Base-by-base conservation (phyloP, 306 rosid species). In the Senna siamea region DNA sequence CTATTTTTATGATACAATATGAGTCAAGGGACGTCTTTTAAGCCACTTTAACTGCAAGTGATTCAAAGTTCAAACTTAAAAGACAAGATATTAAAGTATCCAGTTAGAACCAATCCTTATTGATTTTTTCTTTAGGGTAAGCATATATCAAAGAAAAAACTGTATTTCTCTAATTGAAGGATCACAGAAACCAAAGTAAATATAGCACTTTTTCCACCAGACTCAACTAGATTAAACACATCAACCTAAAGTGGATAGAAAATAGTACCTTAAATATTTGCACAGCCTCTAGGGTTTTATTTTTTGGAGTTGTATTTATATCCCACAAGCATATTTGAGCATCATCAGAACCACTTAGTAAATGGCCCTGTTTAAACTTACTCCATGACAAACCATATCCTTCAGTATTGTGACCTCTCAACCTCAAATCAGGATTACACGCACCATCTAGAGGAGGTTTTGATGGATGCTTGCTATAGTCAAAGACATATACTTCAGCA, bases 301-400 rank as follows among this genome's bases (percentile, higher is more conserved):
- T 90, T 72, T 95, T 92, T 10, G 98, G 89, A 64, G 85, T 84
- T 0, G 82, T 89, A 78, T 90, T 95, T 60, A 92, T 88, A 83
- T 95, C 99, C 99, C 99, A 95, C 80, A 95, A 76, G 78, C 99
- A 95, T 80, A 95, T 95, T 76, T 95, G 99, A 48, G 99, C 98
- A 88, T 95, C 99, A 77, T 95, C 99, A 68, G 99, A 95, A 58
- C 99, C 99, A 73, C 99, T 95, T 63, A 95, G 85, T 67, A 95
- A 83, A 85, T 90, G 96, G 5, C 99, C 98, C 82, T 86, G 78
- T 80, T 95, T 95, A 78, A 95, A 95, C 78, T 81, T 92, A 75
- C 98, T 95, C 99, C 99, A 95, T 0, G 98, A 92, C 55, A 95
- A 82, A 40, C 99, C 99, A 85, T 95, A 95, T 1, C 98, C 99